These are phyloP conservation scores for Ramaria rubella DNA, from an alignment of 768 basidiomycete species.

Conservation along the genomic window DNA sequence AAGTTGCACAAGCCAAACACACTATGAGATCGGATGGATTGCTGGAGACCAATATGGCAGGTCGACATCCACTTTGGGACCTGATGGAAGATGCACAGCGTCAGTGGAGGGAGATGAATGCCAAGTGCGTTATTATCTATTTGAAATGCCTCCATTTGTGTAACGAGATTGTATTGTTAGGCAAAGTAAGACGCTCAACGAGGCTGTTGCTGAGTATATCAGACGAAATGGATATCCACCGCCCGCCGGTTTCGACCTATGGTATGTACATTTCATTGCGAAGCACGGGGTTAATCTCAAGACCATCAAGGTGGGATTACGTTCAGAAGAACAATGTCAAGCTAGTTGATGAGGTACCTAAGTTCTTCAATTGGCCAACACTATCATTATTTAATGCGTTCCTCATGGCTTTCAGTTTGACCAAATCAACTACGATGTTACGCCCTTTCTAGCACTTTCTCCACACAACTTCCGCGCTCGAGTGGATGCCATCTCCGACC, in stretches of 20 bases:
- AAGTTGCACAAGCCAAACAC: too few relatives aligned
- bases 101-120: slow-evolving; percentile 2
- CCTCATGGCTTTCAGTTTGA: slow-evolving; percentile 7
- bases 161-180: slow-evolving; percentile 1
- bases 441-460: slow-evolving; percentile 11
- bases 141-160: not conserved
- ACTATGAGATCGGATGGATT: slow-evolving; percentile 27
- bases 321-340: slow-evolving; percentile 38
- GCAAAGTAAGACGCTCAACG: slow-evolving; percentile 24
- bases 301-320: slow-evolving; percentile 32
- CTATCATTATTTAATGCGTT: not conserved
- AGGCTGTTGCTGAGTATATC: slow-evolving; percentile 27
- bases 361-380: not conserved
- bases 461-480: not conserved
- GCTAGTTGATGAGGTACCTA: slow-evolving; percentile 39
- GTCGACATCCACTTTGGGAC: slow-evolving; percentile 35
- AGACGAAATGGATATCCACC: slow-evolving; percentile 17
- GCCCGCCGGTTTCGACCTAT: slow-evolving; percentile 25
- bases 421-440: slow-evolving; percentile 10
- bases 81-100: slow-evolving; percentile 8
- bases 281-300: not conserved
- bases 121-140: not conserved
- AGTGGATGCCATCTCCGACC: slow-evolving; percentile 5
- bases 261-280: slow-evolving; percentile 18
- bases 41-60: slow-evolving; percentile 29